Percentiles rank a stretch among this genome's conserved stretches.
These are phyloP conservation scores for Aspergillus neotritici DNA, from an alignment of 2,329 filamentous ascomycete species.

Conservation along the genomic window DNA sequence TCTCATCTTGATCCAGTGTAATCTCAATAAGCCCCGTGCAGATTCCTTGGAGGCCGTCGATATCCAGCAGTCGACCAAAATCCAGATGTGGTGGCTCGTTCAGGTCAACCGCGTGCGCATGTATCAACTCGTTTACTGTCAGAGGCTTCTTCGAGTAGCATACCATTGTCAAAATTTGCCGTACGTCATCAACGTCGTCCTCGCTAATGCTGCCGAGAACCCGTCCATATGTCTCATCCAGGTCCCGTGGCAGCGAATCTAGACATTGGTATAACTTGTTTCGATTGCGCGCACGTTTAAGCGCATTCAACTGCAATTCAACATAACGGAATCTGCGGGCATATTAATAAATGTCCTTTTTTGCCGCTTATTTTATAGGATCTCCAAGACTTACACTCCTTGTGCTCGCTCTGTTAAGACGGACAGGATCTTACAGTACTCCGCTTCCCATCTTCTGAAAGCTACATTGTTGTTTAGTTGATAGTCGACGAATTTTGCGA, in stretches of 20 bases:
- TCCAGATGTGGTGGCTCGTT: slow-evolving; percentile 9
- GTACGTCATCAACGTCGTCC: slow-evolving; percentile 15
- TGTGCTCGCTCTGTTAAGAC: no score
- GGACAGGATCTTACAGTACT: no score
- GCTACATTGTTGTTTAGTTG: no score
- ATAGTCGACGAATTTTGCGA: no score
- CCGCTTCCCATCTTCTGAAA: no score
- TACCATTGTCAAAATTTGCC: slow-evolving; percentile 20
- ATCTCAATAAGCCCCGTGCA: slow-evolving; percentile 20
- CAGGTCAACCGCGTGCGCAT: slow-evolving; percentile 22
- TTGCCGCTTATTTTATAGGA: no score
- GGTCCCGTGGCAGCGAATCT: slow-evolving; percentile 16
- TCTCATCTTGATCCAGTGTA: neutral
- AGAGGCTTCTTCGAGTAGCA: slow-evolving; percentile 19
- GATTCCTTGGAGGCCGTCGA: slow-evolving; percentile 16
- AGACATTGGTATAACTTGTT: slow-evolving; percentile 21
- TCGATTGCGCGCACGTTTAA: slow-evolving; percentile 3
- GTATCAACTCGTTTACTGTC: slow-evolving; percentile 18
- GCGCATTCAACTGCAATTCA: no score
- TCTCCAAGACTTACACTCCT: no score
- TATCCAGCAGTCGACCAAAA: slow-evolving; percentile 11
- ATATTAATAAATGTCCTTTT: no score
- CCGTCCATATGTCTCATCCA: slow-evolving; percentile 29
- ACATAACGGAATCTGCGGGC: no score
- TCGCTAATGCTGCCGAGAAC: slow-evolving; percentile 21